Conservation (phyloP, 257 asterid genomes). For the Solanum chilense region DNA sequence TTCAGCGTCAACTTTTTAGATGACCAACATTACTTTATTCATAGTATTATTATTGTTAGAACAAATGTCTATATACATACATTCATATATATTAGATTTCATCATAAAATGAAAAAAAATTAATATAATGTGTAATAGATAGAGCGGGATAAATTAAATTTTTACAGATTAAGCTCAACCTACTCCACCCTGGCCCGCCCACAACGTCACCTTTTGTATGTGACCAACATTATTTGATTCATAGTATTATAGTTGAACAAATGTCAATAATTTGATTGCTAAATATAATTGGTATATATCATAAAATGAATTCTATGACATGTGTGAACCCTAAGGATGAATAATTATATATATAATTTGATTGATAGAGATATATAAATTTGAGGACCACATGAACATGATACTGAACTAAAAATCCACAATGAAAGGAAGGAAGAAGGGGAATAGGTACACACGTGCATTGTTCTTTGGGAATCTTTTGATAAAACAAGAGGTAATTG, state of each 20-base stretch:
- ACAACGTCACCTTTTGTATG: not conserved
- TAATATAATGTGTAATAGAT: no score
- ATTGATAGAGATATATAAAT: not conserved
- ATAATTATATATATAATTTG: not conserved
- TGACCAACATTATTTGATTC: not conserved
- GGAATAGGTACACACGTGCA: not conserved
- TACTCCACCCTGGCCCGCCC: no score
- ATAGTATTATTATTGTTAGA: not conserved
- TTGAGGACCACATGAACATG: not conserved
- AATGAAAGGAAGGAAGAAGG: not conserved
- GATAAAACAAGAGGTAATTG: not conserved
- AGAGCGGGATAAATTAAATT: no score
- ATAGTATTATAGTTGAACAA: not conserved
- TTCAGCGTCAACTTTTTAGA: not conserved
- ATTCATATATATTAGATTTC: not conserved
- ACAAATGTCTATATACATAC: not conserved
- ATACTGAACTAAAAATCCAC: not conserved
- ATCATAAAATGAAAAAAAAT: no score
- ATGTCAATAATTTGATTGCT: not conserved
- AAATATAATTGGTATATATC: not conserved
- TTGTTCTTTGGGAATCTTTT: not conserved
- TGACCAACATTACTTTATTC: not conserved
- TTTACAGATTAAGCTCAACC: no score
- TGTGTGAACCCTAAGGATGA: not conserved
- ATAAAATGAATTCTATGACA: not conserved